Percentiles rank a stretch among this genome's conserved stretches.
Conservation (phyloP, 192 early-diverging fungal genomes). For the Rhizophagus sp. region DNA sequence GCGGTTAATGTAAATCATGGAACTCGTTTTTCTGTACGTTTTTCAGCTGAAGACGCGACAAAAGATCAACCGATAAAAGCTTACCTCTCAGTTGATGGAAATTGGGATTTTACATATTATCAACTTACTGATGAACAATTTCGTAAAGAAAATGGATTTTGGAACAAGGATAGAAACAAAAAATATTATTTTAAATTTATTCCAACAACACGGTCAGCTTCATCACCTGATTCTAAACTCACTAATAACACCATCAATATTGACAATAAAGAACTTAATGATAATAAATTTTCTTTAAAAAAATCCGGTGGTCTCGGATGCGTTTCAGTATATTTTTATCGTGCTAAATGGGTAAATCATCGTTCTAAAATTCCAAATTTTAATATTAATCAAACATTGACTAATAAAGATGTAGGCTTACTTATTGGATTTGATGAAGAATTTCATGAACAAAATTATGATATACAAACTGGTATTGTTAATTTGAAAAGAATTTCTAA, state of each 20-base stretch:
- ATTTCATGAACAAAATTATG: background rate
- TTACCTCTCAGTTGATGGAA: background rate
- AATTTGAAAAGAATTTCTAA: background rate
- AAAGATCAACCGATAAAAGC: background rate
- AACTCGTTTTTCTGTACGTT: too few species aligned
- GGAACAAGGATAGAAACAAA: background rate
- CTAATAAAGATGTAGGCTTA: background rate
- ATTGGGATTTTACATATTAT: slow-evolving; percentile 5
- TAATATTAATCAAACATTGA: background rate
- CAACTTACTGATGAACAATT: background rate
- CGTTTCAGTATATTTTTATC: background rate
- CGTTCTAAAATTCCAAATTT: background rate
- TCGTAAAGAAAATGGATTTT: slow-evolving; percentile 1
- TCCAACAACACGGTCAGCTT: background rate
- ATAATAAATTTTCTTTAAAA: background rate
- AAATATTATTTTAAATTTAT: slow-evolving; percentile 11
- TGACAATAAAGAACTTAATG: background rate
- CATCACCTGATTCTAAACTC: background rate
- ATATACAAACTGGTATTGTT: background rate
- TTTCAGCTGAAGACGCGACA: too few species aligned
- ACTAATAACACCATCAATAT: too few species aligned
- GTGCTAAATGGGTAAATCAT: background rate
- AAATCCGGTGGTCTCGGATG: background rate
- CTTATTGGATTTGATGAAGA: background rate
- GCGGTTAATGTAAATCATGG: too few species aligned